Conservation (phyloP, 148 eudicot species). For the Drosera capensis region DNA sequence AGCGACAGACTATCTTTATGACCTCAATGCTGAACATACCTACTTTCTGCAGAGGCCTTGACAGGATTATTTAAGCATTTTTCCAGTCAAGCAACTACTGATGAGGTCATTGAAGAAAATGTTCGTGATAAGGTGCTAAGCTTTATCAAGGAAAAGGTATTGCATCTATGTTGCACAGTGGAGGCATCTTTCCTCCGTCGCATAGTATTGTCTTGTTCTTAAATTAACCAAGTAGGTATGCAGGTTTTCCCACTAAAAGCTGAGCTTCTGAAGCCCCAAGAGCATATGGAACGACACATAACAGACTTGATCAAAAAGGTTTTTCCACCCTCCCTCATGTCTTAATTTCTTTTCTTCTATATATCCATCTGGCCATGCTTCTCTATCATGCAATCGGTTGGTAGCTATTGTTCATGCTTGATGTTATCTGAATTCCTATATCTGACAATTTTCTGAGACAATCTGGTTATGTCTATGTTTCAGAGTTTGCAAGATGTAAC, state of each 20-base stretch:
- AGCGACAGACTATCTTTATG: no score
- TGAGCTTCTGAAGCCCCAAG: constrained; percentile 86
- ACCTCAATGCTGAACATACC: not conserved
- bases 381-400: no score
- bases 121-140: constrained; percentile 68
- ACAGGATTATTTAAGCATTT: constrained; percentile 85
- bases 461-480: no score
- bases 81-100: constrained; percentile 57
- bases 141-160: constrained; percentile 83
- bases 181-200: not conserved
- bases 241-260: constrained; percentile 87
- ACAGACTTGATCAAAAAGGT: constrained; percentile 93
- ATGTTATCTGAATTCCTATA: not conserved
- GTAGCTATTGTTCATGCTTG: no score
- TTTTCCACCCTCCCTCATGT: no score
- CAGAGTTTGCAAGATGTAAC: constrained; percentile 97
- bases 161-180: constrained; percentile 1
- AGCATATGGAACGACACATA: constrained; percentile 92
- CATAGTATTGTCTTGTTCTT: not conserved
- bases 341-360: no score
- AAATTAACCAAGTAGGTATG: not conserved
- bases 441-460: constrained; percentile 10
- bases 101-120: constrained; percentile 73
- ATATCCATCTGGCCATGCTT: no score
- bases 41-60: constrained; percentile 57